Conservation (phyloP, 1,284 basidiomycete species). For the Ceratobasidium sp. region DNA sequence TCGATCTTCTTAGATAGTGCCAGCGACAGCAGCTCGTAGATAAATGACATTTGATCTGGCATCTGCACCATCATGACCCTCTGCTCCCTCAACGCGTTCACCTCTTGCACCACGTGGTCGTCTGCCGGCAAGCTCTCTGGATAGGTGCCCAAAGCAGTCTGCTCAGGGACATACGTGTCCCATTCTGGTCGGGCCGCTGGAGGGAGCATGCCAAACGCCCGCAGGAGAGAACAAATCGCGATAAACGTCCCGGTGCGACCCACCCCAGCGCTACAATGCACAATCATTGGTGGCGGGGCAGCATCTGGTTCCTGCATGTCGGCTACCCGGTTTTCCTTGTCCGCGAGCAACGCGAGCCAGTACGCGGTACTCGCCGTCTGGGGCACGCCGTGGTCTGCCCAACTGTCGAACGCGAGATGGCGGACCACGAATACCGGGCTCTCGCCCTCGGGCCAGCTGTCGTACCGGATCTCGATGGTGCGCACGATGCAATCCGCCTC, state of each 20-base stretch:
- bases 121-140: conserved; percentile 60
- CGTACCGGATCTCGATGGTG: conserved; percentile 61
- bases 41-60: conserved; percentile 71
- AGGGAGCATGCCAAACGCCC: conserved; percentile 55
- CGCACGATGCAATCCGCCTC: conserved; percentile 67
- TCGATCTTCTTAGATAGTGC: conserved; percentile 52
- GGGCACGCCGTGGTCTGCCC: conserved; percentile 88
- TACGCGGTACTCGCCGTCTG: conserved; percentile 56
- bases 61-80: conserved; percentile 84
- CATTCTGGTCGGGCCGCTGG: conserved; percentile 29
- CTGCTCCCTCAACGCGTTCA: conserved; percentile 84
- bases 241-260: conserved; percentile 62
- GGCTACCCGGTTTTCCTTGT: conserved; percentile 49
- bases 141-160: conserved; percentile 65
- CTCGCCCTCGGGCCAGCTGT: conserved; percentile 44
- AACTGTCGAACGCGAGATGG: conserved; percentile 79
- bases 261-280: conserved; percentile 73
- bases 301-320: conserved; percentile 52
- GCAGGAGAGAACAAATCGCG: conserved; percentile 78
- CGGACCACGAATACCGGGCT: conserved; percentile 59
- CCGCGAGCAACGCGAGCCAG: conserved; percentile 44
- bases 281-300: conserved; percentile 79
- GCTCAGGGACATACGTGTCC: conserved; percentile 42
- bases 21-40: conserved; percentile 71
- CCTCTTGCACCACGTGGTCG: conserved; percentile 78